These are phyloP conservation scores for Rhodosporidiobolus sp. DNA, from an alignment of 768 basidiomycete genomes.

Conservation along the genomic window DNA sequence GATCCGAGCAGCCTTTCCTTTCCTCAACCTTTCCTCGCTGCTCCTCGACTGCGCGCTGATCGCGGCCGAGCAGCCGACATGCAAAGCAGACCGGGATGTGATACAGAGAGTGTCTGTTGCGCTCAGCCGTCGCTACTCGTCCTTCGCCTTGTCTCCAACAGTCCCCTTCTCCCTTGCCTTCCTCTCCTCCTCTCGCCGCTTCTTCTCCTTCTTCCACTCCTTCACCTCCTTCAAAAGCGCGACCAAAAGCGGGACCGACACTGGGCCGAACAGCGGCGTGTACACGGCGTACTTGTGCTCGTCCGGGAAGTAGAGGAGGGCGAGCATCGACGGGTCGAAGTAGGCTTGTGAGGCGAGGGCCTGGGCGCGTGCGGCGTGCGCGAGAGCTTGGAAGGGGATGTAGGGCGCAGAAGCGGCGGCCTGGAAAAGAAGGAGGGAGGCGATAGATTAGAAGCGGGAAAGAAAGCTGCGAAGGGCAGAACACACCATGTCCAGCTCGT, in stretches of 20 bases:
- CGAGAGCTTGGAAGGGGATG: conserved; percentile 50
- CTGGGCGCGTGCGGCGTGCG: conserved; percentile 62
- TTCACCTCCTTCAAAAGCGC: conserved; percentile 60
- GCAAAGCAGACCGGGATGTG: too few species aligned
- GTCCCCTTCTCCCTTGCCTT: neutral
- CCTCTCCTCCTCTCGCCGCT: neutral
- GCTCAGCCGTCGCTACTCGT: neutral
- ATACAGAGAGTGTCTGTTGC: too few species aligned
- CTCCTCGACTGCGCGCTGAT: too few species aligned
- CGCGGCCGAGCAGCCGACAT: too few species aligned
- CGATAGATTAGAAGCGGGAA: too few species aligned
- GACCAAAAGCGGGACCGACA: conserved; percentile 75
- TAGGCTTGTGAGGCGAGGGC: conserved; percentile 77
- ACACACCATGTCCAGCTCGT: conserved; percentile 68
- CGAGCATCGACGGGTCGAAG: conserved; percentile 95
- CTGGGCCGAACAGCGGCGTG: conserved; percentile 87
- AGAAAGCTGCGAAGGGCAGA: too few species aligned
- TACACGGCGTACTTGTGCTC: conserved; percentile 98
- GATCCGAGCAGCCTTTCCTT: too few species aligned
- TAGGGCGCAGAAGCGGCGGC: neutral
- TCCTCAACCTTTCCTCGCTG: too few species aligned
- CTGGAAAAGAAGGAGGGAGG: neutral
- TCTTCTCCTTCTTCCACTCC: conserved; percentile 17
- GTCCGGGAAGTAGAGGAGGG: conserved; percentile 90
- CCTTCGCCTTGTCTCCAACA: neutral